Percentiles rank a stretch among this genome's conserved stretches.
Evolutionary conservation across 495 filamentous ascomycete species (phyloP).

Genomic region (Emericellopsis terricola): DNA sequence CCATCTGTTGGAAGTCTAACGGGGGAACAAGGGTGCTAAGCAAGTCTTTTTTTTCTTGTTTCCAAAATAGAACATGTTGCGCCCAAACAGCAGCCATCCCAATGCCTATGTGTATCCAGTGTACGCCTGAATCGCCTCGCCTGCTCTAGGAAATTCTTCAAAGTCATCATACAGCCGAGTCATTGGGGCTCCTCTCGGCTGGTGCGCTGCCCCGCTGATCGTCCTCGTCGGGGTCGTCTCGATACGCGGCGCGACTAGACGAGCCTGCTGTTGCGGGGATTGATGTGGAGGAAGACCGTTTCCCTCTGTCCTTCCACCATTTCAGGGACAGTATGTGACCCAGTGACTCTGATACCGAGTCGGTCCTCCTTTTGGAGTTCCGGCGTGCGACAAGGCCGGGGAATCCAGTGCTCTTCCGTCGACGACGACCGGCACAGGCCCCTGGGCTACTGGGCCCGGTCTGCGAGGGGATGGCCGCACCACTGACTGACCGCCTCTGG

Average conservation of each 20-base stretch:
- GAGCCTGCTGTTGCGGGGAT: constrained; percentile 1
- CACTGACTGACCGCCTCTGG: constrained; percentile 9
- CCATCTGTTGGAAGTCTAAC: neutral
- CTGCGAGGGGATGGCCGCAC: constrained; percentile 9
- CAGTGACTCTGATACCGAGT: constrained; percentile 18
- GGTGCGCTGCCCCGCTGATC: neutral
- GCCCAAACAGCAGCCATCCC: neutral
- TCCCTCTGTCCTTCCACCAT: constrained; percentile 18
- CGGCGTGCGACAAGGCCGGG: constrained; percentile 26
- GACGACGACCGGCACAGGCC: constrained; percentile 16
- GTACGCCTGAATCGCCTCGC: neutral
- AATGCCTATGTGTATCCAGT: neutral
- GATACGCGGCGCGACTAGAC: constrained; percentile 2
- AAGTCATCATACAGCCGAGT: constrained; percentile 4
- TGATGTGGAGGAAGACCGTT: constrained; percentile 1
- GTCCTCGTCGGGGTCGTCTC: constrained; percentile 4
- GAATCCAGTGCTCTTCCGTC: constrained; percentile 34
- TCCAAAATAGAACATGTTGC: neutral
- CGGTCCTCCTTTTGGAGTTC: constrained; percentile 10
- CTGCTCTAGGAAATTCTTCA: no score
- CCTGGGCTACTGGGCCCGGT: constrained; percentile 8
- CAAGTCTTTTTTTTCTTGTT: neutral
- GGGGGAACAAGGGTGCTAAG: neutral
- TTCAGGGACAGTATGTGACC: constrained; percentile 18
- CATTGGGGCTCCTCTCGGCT: neutral